Conservation (phyloP, 2,329 filamentous ascomycete genomes). For the Aspergillus sergii region DNA sequence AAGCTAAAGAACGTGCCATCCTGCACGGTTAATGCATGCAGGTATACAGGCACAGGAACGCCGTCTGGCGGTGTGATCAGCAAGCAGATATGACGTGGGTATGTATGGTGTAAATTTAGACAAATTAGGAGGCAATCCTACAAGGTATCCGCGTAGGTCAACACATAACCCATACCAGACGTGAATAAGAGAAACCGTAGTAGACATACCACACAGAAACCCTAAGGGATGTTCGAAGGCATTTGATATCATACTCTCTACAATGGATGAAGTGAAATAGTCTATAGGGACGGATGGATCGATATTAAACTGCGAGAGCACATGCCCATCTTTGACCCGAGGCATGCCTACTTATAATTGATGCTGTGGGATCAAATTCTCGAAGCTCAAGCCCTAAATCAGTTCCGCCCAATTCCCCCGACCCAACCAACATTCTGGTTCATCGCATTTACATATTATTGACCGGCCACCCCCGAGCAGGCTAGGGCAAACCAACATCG, state of each 20-base stretch:
- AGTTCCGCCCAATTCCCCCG: neutral
- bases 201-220: neutral
- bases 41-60: conserved; percentile 6
- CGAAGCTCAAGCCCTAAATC: neutral
- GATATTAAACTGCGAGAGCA: neutral
- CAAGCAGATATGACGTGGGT: neutral
- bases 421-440: neutral
- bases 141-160: neutral
- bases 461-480: neutral
- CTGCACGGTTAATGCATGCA: conserved; percentile 1
- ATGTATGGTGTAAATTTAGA: neutral
- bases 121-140: neutral
- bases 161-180: neutral
- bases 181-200: neutral
- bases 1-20: neutral
- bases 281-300: neutral
- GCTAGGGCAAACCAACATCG: neutral
- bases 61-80: conserved; percentile 18
- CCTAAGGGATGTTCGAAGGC: too few species aligned
- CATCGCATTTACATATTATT: neutral
- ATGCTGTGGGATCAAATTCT: neutral
- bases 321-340: neutral
- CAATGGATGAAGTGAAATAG: neutral
- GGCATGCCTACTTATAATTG: neutral
- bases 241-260: neutral